Base-by-base conservation (phyloP, 495 filamentous ascomycete species). In the Massariosphaeria phaeospora region DNA sequence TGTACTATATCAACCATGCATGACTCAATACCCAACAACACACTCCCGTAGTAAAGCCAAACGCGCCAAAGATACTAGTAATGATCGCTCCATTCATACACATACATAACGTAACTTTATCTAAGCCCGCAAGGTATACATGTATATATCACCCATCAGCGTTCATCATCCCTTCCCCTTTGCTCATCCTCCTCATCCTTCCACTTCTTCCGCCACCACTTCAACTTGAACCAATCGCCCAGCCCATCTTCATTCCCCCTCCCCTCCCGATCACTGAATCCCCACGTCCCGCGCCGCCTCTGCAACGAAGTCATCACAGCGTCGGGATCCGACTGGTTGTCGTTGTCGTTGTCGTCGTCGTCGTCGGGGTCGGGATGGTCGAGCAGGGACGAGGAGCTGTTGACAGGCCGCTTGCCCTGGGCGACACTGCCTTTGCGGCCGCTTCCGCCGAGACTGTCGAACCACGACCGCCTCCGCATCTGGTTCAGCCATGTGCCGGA, bases 121-220 rank as follows among this genome's bases (percentile, higher is more conserved):
- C n/a, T n/a, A n/a, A n/a, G n/a, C n/a, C n/a, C n/a, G n/a, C n/a
- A n/a, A n/a, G n/a, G n/a, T n/a, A n/a, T n/a, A n/a, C n/a, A n/a
- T n/a, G n/a, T n/a, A n/a, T n/a, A n/a, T n/a, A n/a, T n/a, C n/a
- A n/a, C n/a, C n/a, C n/a, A n/a, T n/a, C n/a, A n/a, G n/a, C n/a
- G n/a, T n/a, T 27, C 41, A 27, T 33, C n/a, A 17, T 25, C 35
- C 1, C 26, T 15, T 15, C 41, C 25, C n/a, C 26, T 34, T 21
- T 42, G 15, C 21, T 48, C 48, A 13, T 58, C 55, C 20, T 46
- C 39, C n/a, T 59, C 43, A 15, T 23, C 46, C 1, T 59, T 55
- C 52, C 52, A 53, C 63, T 52, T 44, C 63, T 62, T 63, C 27
- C 52, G 54, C 63, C 63, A 66, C 61, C 61, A 66, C 24, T 55